phyloP scores from a whole-genome alignment of 371 early-diverging fungal genomes.

The Circinella umbellata region DNA sequence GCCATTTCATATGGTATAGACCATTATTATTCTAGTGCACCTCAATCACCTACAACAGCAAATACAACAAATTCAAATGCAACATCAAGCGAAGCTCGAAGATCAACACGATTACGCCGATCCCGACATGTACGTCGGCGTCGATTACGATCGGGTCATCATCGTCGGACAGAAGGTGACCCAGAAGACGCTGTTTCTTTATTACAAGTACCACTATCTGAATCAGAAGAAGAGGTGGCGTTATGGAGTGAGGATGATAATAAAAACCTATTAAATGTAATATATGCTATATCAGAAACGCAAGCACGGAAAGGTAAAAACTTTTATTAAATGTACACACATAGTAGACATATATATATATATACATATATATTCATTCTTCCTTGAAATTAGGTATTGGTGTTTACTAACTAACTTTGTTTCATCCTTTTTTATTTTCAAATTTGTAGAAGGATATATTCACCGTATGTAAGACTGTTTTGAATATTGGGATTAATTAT shows the following conservation, averaged over 20 bases:
- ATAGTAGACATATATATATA: too few relatives aligned
- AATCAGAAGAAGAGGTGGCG: constrained; percentile 35
- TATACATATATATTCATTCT: too few relatives aligned
- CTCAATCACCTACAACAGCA: neutral
- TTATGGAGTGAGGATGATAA: constrained; percentile 57
- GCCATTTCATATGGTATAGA: constrained; percentile 5
- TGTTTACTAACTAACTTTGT: neutral
- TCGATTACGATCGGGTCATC: constrained; percentile 22
- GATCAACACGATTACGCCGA: constrained; percentile 33
- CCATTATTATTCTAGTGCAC: neutral
- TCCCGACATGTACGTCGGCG: constrained; percentile 39
- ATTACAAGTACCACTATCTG: constrained; percentile 17
- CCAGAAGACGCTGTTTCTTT: constrained; percentile 16
- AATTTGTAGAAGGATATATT: constrained; percentile 71
- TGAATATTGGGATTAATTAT: neutral
- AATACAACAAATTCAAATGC: neutral
- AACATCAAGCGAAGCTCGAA: constrained; percentile 4
- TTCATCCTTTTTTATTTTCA: too few relatives aligned
- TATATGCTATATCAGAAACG: constrained; percentile 88
- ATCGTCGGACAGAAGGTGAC: constrained; percentile 9
- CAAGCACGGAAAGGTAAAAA: constrained; percentile 81
- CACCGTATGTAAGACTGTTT: constrained; percentile 59
- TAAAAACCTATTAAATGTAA: constrained; percentile 71
- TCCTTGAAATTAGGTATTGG: neutral
- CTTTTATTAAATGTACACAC: neutral